Base-by-base conservation (phyloP, 1,284 basidiomycete genomes). In the Cutaneotrichosporon mucoides region DNA sequence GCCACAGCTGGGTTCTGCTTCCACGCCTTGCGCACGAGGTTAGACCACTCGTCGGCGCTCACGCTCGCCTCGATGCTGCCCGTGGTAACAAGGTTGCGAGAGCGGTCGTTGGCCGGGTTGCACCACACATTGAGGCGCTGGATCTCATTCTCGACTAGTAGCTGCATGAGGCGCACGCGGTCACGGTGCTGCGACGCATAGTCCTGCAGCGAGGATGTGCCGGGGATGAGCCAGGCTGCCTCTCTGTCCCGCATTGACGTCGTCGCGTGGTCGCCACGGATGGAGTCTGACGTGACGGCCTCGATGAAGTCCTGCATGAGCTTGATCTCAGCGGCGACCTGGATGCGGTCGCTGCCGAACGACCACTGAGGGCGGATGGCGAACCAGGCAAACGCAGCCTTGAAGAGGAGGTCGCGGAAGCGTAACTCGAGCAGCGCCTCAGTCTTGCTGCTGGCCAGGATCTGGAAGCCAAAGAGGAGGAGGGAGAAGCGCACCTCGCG, bases 341-440 rank as follows among this genome's bases (percentile, higher is more conserved):
- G 94, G 11, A 92, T 85, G 4, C 92, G 85, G 77, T 92, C 92
- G 24, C 90, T 88, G 35, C 95, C 96, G 73, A 88, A 97, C 5
- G 92, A 88, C 94, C 95, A 99, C 91, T 91, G 89, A 8, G 92
- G 90, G 11, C 87, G 84, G 40, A 87, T 84, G n/a, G 87, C 82
- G 77, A 99, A 99, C 96, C 96, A 99, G 4, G 86, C 85, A 66
- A 92, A 90, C 0, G 90, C 92, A 1, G 88, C 84, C 9, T 80
- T 78, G 76, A 92, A 98, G 10, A 99, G 79, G 52, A 82, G 83
- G 64, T 90, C 84, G 50, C 96, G 84, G 56, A 94, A 80, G 33
- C 84, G 77, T 65, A 86, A 83, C 77, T 99, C 95, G 60, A 92
- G 88, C 59, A 86, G 85, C 0, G 86, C 82, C 73, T 99, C 96